These are phyloP conservation scores for Fusarium fujikuroi DNA, from an alignment of 2,329 filamentous ascomycete genomes.

Conservation along the genomic window DNA sequence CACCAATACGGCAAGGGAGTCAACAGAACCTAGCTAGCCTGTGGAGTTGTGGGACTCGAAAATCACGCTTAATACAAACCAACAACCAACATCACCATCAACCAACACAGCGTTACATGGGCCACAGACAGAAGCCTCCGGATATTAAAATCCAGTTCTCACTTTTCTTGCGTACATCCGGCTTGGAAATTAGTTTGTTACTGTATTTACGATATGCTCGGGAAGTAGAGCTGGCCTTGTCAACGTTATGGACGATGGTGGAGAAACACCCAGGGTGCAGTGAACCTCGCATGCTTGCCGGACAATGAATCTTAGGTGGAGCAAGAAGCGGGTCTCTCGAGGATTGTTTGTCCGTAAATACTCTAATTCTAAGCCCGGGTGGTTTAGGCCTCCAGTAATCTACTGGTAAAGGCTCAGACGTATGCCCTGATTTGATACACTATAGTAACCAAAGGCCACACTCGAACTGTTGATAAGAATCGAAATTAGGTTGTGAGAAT, in stretches of 20 bases:
- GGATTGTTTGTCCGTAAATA: accelerated
- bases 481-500: neutral
- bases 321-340: neutral
- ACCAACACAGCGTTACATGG: neutral
- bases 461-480: accelerated
- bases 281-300: neutral
- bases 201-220: neutral
- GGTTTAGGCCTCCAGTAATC: neutral
- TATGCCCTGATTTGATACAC: neutral
- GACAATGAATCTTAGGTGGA: accelerated
- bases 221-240: accelerated
- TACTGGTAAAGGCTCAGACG: neutral
- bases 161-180: neutral
- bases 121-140: neutral
- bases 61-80: neutral
- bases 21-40: neutral
- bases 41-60: neutral
- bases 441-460: accelerated
- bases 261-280: neutral
- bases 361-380: neutral
- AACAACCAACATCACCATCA: neutral
- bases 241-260: neutral
- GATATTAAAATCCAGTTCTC: neutral
- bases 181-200: neutral
- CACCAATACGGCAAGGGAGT: neutral